Percentiles rank a stretch among this genome's conserved stretches.
Conservation (phyloP, 2,329 filamentous ascomycete species). For the Fusarium sp. region DNA sequence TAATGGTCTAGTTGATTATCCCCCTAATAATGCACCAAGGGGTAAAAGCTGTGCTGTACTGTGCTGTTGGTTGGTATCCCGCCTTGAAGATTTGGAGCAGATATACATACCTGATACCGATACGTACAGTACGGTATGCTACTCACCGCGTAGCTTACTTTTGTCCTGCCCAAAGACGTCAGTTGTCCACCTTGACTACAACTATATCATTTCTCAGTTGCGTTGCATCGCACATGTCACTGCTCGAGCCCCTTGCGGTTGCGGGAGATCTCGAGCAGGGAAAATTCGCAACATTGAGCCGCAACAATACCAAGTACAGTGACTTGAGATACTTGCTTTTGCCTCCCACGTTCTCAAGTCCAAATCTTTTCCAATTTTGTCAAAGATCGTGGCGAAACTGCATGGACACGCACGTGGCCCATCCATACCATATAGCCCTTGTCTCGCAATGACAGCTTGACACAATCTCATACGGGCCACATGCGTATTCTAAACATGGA, state of each 20-base stretch:
- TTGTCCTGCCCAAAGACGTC: constrained; percentile 1
- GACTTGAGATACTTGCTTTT: background rate
- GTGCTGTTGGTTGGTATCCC: background rate
- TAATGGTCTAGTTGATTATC: constrained; percentile 5
- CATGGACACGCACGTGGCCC: constrained; percentile 12
- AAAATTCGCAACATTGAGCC: constrained; percentile 13
- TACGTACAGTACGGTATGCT: background rate
- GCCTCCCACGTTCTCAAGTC: background rate
- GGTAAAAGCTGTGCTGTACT: background rate
- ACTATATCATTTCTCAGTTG: background rate
- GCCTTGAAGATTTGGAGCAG: background rate
- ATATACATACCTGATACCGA: background rate
- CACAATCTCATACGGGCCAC: constrained; percentile 19
- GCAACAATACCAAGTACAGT: constrained; percentile 7
- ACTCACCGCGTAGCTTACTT: background rate
- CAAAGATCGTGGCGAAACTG: constrained; percentile 7
- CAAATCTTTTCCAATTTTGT: background rate
- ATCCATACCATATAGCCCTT: background rate
- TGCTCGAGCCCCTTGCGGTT: constrained; percentile 14
- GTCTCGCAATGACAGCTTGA: constrained; percentile 21
- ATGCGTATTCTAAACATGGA: constrained; percentile 11
- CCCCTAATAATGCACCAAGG: background rate
- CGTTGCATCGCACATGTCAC: constrained; percentile 3
- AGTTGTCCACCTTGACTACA: constrained; percentile 11
- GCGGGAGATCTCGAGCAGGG: constrained; percentile 1